These are phyloP conservation scores for Alternaria rosae DNA, from an alignment of 2,329 filamentous ascomycete species.

Conservation along the genomic window DNA sequence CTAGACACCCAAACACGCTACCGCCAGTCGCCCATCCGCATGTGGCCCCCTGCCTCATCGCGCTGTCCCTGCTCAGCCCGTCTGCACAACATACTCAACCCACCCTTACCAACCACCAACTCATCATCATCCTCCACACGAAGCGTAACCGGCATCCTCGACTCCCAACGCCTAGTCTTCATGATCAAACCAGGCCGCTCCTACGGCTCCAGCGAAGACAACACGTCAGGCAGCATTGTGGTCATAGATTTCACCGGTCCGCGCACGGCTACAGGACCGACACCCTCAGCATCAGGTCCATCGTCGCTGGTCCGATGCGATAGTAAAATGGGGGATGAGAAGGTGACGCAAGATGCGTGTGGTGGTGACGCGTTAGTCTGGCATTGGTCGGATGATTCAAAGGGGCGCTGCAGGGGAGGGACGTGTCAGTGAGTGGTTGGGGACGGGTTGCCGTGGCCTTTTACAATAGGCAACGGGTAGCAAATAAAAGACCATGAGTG, in stretches of 20 bases:
- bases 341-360: background rate
- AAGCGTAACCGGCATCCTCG: slow-evolving; percentile 37
- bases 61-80: slow-evolving; percentile 37
- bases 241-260: slow-evolving; percentile 42
- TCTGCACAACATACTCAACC: slow-evolving; percentile 46
- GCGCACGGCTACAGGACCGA: background rate
- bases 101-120: slow-evolving; percentile 16
- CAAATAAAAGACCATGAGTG: too few relatives aligned
- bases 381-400: slow-evolving; percentile 16
- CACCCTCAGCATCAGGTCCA: background rate
- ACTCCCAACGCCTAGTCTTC: slow-evolving; percentile 46
- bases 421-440: slow-evolving; percentile 14
- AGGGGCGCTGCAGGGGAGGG: slow-evolving; percentile 9
- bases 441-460: background rate
- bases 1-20: slow-evolving; percentile 30
- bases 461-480: background rate
- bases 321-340: slow-evolving; percentile 10
- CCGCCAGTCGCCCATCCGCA: slow-evolving; percentile 36
- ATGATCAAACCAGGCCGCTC: slow-evolving; percentile 38
- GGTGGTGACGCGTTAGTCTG: slow-evolving; percentile 10
- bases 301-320: slow-evolving; percentile 4
- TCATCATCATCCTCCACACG: slow-evolving; percentile 8
- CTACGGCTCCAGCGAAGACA: slow-evolving; percentile 29
- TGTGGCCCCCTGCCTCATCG: slow-evolving; percentile 46
- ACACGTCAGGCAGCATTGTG: slow-evolving; percentile 38